Evolutionary conservation across 2,329 filamentous ascomycete genomes (phyloP).

Genomic region (Calonectria leucothoes): DNA sequence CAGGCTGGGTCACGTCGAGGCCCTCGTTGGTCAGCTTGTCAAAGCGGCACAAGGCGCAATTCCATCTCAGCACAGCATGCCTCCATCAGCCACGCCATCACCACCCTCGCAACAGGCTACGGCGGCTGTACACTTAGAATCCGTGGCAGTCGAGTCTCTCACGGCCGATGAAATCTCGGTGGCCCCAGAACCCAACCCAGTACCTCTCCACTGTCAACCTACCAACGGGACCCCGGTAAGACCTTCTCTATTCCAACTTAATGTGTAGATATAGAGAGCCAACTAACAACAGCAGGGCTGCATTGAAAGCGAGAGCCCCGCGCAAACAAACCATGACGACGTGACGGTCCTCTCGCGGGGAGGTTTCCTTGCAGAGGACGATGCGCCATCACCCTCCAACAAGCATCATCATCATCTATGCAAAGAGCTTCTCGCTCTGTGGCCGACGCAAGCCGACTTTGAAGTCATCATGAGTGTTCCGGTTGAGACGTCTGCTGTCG

Average conservation of each 20-base stretch:
- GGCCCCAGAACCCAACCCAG: neutral
- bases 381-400: neutral
- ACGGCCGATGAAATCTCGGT: too few species aligned
- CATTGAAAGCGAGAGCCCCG: neutral
- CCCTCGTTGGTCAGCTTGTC: constrained; percentile 46
- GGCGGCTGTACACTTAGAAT: neutral
- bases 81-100: neutral
- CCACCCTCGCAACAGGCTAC: neutral
- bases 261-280: neutral
- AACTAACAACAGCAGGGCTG: neutral
- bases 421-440: constrained; percentile 47
- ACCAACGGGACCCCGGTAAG: neutral
- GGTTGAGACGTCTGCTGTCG: constrained; percentile 44
- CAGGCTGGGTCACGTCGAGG: constrained; percentile 51
- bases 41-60: constrained; percentile 6
- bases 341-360: neutral
- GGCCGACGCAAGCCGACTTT: constrained; percentile 53
- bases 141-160: neutral
- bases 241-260: neutral
- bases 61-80: neutral
- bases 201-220: neutral
- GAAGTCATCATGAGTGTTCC: constrained; percentile 48
- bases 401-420: constrained; percentile 42
- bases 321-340: neutral
- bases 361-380: neutral